These are phyloP conservation scores for Chrysanthemum seticuspe DNA, from an alignment of 129 eudicot species.

Conservation along the genomic window DNA sequence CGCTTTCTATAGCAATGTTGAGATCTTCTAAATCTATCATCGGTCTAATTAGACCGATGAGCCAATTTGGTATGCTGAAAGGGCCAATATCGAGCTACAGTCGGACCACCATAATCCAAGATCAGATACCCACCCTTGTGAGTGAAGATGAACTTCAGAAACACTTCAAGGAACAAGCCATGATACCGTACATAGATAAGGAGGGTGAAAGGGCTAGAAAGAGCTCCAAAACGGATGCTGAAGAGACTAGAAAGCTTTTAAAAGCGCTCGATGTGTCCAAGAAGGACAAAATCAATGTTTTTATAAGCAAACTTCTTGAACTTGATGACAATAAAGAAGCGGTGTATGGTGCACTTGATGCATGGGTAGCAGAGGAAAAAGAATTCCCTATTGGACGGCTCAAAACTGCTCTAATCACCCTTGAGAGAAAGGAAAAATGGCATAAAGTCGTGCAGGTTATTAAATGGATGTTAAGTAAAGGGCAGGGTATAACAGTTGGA, in stretches of 20 bases:
- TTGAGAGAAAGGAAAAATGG: slow-evolving; percentile 77
- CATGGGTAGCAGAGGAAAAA: slow-evolving; percentile 82
- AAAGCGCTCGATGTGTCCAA: slow-evolving; percentile 40
- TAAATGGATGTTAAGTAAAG: slow-evolving; percentile 95
- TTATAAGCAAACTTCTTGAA: slow-evolving; percentile 45
- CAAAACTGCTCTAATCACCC: slow-evolving; percentile 51
- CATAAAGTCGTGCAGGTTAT: slow-evolving; percentile 77
- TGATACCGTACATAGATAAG: slow-evolving; percentile 8
- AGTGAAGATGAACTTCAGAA: slow-evolving; percentile 21
- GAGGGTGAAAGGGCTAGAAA: slow-evolving; percentile 19
- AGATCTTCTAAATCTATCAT: slow-evolving; percentile 4
- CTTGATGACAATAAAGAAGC: slow-evolving; percentile 65
- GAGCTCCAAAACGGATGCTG: slow-evolving; percentile 27
- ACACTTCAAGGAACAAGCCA: neutral
- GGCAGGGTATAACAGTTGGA: slow-evolving; percentile 72
- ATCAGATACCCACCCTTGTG: slow-evolving; percentile 1
- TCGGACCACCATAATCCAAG: slow-evolving; percentile 32
- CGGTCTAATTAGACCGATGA: slow-evolving; percentile 33
- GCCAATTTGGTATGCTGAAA: slow-evolving; percentile 26
- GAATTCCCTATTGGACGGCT: slow-evolving; percentile 82
- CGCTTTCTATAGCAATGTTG: neutral
- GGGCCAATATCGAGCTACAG: slow-evolving; percentile 25
- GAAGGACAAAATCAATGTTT: slow-evolving; percentile 52
- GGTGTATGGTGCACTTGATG: slow-evolving; percentile 73
- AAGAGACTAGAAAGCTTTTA: slow-evolving; percentile 14